These are phyloP conservation scores for Blastobotrys petasosporus DNA, from an alignment of 1,139 yeast genomes.

Conservation along the genomic window DNA sequence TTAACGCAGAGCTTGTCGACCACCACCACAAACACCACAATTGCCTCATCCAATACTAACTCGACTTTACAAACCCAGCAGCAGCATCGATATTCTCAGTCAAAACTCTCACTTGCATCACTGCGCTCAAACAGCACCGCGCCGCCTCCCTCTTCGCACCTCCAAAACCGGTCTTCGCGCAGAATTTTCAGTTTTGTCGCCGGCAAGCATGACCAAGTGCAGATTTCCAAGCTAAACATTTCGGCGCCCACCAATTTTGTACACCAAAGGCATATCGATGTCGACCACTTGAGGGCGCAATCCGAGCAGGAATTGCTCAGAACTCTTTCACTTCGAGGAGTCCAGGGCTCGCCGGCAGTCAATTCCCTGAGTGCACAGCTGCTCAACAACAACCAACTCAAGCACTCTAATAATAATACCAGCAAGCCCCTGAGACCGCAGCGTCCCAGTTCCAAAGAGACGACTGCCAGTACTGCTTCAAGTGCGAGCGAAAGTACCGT, in stretches of 20 bases:
- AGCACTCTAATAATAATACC: background rate
- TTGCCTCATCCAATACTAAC: background rate
- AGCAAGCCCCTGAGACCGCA: background rate
- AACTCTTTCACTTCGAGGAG: slow-evolving; percentile 9
- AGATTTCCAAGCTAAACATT: slow-evolving; percentile 14
- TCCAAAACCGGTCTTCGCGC: slow-evolving; percentile 3
- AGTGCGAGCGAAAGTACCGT: too few relatives aligned
- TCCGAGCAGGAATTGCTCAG: slow-evolving; percentile 9
- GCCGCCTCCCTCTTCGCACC: background rate
- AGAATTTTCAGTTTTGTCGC: slow-evolving; percentile 9
- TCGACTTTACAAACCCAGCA: background rate
- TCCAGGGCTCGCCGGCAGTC: background rate
- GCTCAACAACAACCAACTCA: background rate
- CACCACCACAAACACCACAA: slow-evolving; percentile 1
- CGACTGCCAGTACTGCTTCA: too few relatives aligned
- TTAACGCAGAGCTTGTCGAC: slow-evolving; percentile 1
- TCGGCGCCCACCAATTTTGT: slow-evolving; percentile 27
- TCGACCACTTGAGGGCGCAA: slow-evolving; percentile 14
- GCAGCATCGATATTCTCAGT: background rate
- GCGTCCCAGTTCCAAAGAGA: too few relatives aligned
- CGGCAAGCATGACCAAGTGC: background rate
- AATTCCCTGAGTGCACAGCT: too few relatives aligned
- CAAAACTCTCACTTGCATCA: slow-evolving; percentile 5
- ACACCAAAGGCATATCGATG: slow-evolving; percentile 25
- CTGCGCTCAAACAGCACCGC: slow-evolving; percentile 7